phyloP scores from a whole-genome alignment of 192 early-diverging fungal genomes.

The Geosiphon pyriformis region DNA sequence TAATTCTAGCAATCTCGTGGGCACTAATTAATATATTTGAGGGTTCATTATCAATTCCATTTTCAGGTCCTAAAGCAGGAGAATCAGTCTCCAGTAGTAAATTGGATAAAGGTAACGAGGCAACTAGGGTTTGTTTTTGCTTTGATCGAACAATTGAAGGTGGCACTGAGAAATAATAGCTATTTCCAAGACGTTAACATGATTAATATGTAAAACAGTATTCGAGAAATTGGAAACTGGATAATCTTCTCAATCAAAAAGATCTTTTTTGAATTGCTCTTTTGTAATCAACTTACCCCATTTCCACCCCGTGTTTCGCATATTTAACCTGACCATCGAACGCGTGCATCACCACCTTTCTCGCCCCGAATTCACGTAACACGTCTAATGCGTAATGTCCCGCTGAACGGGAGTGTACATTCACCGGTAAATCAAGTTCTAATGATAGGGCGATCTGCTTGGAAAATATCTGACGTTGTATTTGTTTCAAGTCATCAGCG shows the following conservation, averaged over 20 bases:
- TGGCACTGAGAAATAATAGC: constrained; percentile 52
- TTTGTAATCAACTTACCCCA: constrained; percentile 36
- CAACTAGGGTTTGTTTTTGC: constrained; percentile 44
- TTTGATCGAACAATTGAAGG: constrained; percentile 43
- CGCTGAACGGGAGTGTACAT: constrained; percentile 53
- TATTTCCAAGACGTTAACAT: background rate
- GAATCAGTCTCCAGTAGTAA: constrained; percentile 55
- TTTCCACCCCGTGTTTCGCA: constrained; percentile 35
- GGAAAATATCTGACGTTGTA: constrained; percentile 46
- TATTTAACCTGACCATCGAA: constrained; percentile 50
- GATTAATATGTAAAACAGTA: constrained; percentile 9
- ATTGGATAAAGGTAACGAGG: constrained; percentile 39
- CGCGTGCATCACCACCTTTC: constrained; percentile 48
- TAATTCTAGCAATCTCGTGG: constrained; percentile 47
- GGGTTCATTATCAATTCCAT: constrained; percentile 46
- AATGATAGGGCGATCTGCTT: constrained; percentile 43
- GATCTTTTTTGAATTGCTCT: too few relatives aligned
- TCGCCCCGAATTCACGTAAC: constrained; percentile 41
- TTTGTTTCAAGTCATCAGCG: constrained; percentile 39
- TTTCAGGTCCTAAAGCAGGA: constrained; percentile 47
- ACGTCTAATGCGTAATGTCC: constrained; percentile 51
- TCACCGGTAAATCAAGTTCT: constrained; percentile 40
- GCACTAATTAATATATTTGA: constrained; percentile 40
- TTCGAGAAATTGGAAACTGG: too few relatives aligned
- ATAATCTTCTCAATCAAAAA: too few relatives aligned